Percentiles rank a stretch among this genome's conserved stretches.
Evolutionary conservation across 2,329 filamentous ascomycete species (phyloP).

Genomic region (Fusarium palustre): DNA sequence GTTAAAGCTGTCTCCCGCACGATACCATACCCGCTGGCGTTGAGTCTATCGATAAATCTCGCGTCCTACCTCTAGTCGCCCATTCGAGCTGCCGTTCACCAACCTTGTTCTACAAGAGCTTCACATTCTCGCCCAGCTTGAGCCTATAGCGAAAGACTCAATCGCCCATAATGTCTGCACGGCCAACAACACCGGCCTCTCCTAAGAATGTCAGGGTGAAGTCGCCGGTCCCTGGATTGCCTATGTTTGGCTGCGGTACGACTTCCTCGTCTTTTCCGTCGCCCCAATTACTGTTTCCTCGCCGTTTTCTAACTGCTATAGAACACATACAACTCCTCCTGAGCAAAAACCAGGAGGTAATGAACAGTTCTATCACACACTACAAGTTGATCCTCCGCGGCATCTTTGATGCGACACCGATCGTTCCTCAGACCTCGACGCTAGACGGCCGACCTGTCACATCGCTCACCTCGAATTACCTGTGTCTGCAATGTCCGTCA

Average conservation of each 20-base stretch:
- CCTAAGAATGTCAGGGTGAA: slow-evolving; percentile 71
- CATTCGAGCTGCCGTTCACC: slow-evolving; percentile 12
- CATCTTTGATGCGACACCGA: slow-evolving; percentile 75
- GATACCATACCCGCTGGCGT: neutral
- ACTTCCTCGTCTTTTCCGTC: slow-evolving; percentile 24
- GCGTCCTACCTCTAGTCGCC: slow-evolving; percentile 1
- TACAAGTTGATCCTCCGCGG: slow-evolving; percentile 78
- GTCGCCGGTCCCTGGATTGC: slow-evolving; percentile 67
- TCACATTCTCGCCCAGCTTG: slow-evolving; percentile 1
- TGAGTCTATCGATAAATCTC: neutral
- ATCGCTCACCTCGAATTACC: slow-evolving; percentile 74
- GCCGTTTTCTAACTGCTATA: slow-evolving; percentile 54
- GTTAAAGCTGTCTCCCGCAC: neutral
- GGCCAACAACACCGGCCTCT: slow-evolving; percentile 63
- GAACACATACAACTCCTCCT: slow-evolving; percentile 80
- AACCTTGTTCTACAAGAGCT: slow-evolving; percentile 1
- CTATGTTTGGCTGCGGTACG: slow-evolving; percentile 74
- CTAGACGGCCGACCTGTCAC: slow-evolving; percentile 68
- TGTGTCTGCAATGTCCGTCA: slow-evolving; percentile 78
- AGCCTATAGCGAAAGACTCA: neutral
- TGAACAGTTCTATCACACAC: slow-evolving; percentile 75
- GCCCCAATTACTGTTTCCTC: slow-evolving; percentile 2
- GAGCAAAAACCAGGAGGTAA: slow-evolving; percentile 69
- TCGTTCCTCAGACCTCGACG: slow-evolving; percentile 74
- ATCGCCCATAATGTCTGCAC: slow-evolving; percentile 56